A percentile compares a stretch with the other conserved stretches of the same genome.
Conservation (phyloP, 2,329 filamentous ascomycete genomes). For the Myrmaecium sp. region DNA sequence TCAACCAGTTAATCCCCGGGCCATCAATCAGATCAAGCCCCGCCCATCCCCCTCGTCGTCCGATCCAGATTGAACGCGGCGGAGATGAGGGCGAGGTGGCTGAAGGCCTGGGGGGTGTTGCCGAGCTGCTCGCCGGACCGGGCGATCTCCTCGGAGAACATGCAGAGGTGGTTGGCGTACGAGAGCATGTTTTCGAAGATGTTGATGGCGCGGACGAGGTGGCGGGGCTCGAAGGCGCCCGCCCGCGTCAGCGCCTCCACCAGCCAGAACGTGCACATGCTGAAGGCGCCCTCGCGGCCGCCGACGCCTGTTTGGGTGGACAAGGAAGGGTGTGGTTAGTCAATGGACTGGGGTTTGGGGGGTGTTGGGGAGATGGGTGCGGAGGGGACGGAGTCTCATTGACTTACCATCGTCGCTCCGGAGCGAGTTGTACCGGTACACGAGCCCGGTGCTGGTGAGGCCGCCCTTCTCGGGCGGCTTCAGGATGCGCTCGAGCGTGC, state of each 20-base stretch:
- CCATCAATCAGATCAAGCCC: too few relatives aligned
- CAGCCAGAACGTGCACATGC: constrained; percentile 72
- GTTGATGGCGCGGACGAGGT: constrained; percentile 42
- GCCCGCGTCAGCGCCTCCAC: constrained; percentile 24
- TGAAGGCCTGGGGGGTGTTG: constrained; percentile 67
- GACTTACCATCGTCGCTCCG: constrained; percentile 49
- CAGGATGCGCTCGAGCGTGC: constrained; percentile 56
- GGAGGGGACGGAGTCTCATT: constrained; percentile 1
- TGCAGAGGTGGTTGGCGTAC: constrained; percentile 60
- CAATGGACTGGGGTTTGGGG: constrained; percentile 2
- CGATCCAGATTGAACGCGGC: constrained; percentile 61
- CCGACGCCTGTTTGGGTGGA: constrained; percentile 53
- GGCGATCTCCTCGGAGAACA: constrained; percentile 68
- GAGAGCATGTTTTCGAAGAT: constrained; percentile 64
- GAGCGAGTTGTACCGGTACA: constrained; percentile 57
- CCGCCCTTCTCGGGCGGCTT: constrained; percentile 58
- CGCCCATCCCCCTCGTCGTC: too few relatives aligned
- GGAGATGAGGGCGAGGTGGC: constrained; percentile 57
- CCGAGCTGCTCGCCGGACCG: constrained; percentile 60
- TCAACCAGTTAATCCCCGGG: too few relatives aligned
- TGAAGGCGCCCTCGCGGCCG: constrained; percentile 59
- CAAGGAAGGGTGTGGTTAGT: constrained; percentile 7
- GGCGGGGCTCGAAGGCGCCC: constrained; percentile 42
- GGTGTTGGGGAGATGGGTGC: constrained; percentile 1
- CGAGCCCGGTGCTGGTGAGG: constrained; percentile 55